Evolutionary conservation across 2,329 filamentous ascomycete species (phyloP), one percentile per base, ranked within the genome.

Genomic region (Microdochium trichocladiopsis): DNA sequence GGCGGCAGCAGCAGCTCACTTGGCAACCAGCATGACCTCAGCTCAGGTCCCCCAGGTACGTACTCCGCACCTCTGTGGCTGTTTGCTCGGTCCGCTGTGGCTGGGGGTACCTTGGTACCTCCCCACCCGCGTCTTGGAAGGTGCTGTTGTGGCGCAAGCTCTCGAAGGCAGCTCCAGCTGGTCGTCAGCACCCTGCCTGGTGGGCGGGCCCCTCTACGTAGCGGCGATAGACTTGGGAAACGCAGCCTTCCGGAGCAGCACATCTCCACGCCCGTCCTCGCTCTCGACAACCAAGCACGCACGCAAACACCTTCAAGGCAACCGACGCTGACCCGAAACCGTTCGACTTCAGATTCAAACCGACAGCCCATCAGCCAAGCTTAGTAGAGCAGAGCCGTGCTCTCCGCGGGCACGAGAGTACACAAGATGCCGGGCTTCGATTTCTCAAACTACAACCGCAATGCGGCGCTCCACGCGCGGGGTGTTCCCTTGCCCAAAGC

Each of bases 361-460:
- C 41, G 6, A 21, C 6, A 22, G 18, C 5, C 41, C 18, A 45
- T 8, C 41, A 8, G 21, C 21, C 16, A 22, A 22, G 10, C 16
- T 23, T 9, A 9, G n/a, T n/a, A n/a, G 5, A 16, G 18, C 10
- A 21, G 41, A 21, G 14, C 41, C 4, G 36, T 43, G 33, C 22
- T 51, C 25, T n/a, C 23, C 50, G 16, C 43, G 47, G 48, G 23
- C 41, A 23, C 25, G 50, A 55, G 50, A 52, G 48, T 50, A 56
- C 56, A 61, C 74, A 86, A 67, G 65, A 99, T 99, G 94, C 86
- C 89, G 65, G 92, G 92, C 76, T 96, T 96, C 82, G 92, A 97
- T 78, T 99, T 99, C 82, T 95, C 91, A 72, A 99, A 99, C 82
- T 94, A 97, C 84, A 96, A 96, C 83, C 90, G 94, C 79, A 99